Evolutionary conservation across 768 basidiomycete species (phyloP).

Genomic region (Lenzites betulinus): DNA sequence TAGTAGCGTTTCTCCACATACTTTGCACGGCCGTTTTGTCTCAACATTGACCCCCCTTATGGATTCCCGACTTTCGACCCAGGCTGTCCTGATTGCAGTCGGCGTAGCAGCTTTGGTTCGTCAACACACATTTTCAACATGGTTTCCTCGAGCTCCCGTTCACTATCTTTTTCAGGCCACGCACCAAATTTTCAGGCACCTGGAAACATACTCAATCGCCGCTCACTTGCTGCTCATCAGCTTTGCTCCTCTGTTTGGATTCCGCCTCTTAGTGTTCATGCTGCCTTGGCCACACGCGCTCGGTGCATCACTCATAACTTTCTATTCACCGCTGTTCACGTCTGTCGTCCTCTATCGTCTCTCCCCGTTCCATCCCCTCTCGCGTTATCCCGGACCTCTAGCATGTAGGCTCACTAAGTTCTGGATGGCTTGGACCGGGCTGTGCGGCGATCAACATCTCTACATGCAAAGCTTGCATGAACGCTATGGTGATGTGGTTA

Average conservation of each 20-base stretch:
- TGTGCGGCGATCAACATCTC: constrained; percentile 32
- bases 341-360: constrained; percentile 32
- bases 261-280: background rate
- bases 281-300: background rate
- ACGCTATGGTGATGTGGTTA: constrained; percentile 39
- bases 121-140: background rate
- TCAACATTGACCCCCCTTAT: background rate
- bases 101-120: background rate
- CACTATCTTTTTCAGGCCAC: background rate
- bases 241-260: background rate
- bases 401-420: constrained; percentile 33
- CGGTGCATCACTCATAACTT: background rate
- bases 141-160: background rate
- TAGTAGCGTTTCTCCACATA: no score
- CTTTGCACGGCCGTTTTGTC: no score
- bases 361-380: constrained; percentile 43
- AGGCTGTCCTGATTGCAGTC: background rate
- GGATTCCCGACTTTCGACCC: background rate
- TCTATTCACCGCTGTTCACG: background rate
- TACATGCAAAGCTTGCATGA: constrained; percentile 37
- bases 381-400: constrained; percentile 39
- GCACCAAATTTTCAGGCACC: background rate
- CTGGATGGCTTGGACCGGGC: constrained; percentile 25
- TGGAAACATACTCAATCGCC: background rate
- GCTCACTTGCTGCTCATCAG: background rate